Conservation (phyloP, 208 protist genomes). For the Novymonas esmeraldas region DNA sequence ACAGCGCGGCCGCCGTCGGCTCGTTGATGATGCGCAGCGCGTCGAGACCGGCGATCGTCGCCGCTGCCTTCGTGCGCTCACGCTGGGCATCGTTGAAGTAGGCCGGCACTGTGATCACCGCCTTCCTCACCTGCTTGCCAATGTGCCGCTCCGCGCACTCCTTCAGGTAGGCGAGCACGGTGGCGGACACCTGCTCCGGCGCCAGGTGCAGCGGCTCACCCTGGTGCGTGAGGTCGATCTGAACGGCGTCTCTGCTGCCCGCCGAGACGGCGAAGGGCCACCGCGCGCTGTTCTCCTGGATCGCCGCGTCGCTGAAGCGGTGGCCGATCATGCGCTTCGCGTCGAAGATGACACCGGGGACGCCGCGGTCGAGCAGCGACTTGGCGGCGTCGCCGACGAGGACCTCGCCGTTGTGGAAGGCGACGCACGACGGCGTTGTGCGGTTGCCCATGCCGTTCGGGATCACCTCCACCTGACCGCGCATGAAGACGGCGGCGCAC, state of each 20-base stretch:
- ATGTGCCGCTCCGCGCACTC: conserved; percentile 94
- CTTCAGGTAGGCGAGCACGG: conserved; percentile 98
- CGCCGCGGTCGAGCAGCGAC: conserved; percentile 91
- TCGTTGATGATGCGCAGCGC: conserved; percentile 99
- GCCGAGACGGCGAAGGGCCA: conserved; percentile 95
- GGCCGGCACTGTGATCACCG: conserved; percentile 99
- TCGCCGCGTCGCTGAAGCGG: conserved; percentile 79
- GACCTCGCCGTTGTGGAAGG: conserved; percentile 96
- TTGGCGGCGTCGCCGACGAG: conserved; percentile 97
- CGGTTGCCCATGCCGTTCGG: conserved; percentile 99
- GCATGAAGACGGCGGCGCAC: conserved; percentile 93
- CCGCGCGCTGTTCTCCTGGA: conserved; percentile 93
- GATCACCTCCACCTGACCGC: conserved; percentile 95
- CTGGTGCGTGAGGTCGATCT: conserved; percentile 62
- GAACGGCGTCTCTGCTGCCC: conserved; percentile 57
- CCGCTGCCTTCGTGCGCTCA: conserved; percentile 98
- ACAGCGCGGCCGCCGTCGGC: conserved; percentile 98
- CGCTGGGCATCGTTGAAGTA: conserved; percentile 99
- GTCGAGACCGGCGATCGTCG: conserved; percentile 97
- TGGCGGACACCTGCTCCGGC: conserved; percentile 97
- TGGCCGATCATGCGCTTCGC: conserved; percentile 97
- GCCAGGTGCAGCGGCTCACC: conserved; percentile 73
- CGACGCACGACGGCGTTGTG: conserved; percentile 99
- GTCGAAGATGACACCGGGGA: conserved; percentile 94
- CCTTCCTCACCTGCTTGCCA: conserved; percentile 92